phyloP scores from a whole-genome alignment of 179 eudicot genomes.

The Amaranthus tricolor region DNA sequence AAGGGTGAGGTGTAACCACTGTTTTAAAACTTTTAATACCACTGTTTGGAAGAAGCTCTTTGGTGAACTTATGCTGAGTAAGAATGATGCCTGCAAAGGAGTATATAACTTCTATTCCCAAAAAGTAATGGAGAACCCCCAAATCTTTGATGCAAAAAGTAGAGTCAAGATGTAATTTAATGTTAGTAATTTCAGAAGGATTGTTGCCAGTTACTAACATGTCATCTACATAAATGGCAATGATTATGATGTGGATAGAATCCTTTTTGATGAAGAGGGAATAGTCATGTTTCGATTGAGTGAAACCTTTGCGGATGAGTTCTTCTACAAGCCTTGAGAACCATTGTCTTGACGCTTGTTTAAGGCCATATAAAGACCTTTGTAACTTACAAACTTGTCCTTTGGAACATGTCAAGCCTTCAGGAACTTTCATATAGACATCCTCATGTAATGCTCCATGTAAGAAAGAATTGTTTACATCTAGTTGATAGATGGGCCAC shows the following conservation, averaged over 20 bases:
- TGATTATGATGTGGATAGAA: background rate
- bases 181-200: background rate
- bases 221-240: background rate
- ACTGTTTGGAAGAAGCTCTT: background rate
- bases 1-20: background rate
- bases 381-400: background rate
- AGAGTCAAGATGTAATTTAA: background rate
- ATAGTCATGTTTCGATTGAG: background rate
- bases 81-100: background rate
- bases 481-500: background rate
- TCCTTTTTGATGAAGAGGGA: background rate
- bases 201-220: background rate
- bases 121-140: background rate
- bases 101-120: background rate
- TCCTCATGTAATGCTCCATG: background rate
- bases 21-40: background rate
- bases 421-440: background rate
- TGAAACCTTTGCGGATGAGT: background rate
- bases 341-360: conserved; percentile 3
- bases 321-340: background rate
- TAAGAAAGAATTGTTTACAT: background rate
- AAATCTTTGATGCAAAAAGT: background rate
- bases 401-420: background rate
- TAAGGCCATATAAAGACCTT: background rate
- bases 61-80: background rate